phyloP scores from a whole-genome alignment of 2,329 filamentous ascomycete species.

The Ampelomyces quisqualis region DNA sequence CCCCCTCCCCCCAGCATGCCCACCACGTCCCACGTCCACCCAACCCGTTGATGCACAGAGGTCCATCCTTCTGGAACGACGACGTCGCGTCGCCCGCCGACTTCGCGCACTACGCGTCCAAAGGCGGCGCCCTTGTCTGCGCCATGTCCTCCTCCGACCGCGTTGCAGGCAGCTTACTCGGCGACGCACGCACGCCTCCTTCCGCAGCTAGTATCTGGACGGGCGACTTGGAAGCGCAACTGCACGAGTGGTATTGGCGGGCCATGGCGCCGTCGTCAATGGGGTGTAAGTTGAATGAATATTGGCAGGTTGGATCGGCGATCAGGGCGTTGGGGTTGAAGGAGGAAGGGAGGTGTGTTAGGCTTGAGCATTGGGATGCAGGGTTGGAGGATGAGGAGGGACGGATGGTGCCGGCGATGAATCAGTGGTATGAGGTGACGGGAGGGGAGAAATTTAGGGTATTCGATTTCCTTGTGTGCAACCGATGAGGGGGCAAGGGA shows the following conservation, averaged over 20 bases:
- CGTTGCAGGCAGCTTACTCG: conserved; percentile 12
- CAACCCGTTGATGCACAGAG: background rate
- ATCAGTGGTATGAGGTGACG: conserved; percentile 22
- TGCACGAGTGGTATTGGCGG: conserved; percentile 21
- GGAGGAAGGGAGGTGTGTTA: conserved; percentile 19
- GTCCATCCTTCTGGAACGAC: conserved; percentile 12
- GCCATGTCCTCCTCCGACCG: conserved; percentile 12
- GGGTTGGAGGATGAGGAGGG: conserved; percentile 8
- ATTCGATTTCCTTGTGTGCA: too few species aligned
- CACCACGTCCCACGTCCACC: background rate
- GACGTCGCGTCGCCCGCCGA: conserved; percentile 11
- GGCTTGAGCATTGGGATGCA: conserved; percentile 19
- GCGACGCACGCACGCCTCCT: conserved; percentile 15
- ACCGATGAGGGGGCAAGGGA: too few species aligned
- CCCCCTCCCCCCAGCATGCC: background rate
- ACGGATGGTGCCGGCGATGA: conserved; percentile 6
- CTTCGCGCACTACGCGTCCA: conserved; percentile 11
- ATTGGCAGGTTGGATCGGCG: conserved; percentile 13
- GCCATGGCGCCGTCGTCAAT: conserved; percentile 5
- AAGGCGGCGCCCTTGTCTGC: conserved; percentile 17
- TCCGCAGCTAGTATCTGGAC: conserved; percentile 19
- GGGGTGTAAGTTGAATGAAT: conserved; percentile 11
- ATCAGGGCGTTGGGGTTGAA: conserved; percentile 12
- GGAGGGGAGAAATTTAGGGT: conserved; percentile 14
- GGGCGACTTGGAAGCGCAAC: conserved; percentile 12